phyloP scores from a whole-genome alignment of 176 grass and related monocot species.

The Luzula sylvatica region DNA sequence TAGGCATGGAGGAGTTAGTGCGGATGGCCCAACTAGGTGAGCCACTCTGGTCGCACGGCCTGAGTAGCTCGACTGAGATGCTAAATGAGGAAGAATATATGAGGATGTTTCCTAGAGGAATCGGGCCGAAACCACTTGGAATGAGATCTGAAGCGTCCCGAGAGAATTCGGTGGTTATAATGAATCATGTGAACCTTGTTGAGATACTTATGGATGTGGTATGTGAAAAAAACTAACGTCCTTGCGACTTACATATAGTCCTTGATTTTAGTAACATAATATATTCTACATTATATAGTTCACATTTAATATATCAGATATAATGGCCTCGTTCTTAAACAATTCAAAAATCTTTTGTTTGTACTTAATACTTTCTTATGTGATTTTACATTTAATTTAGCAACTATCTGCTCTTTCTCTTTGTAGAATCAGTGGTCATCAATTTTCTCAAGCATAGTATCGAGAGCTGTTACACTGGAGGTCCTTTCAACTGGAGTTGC shows the following conservation, averaged over 20 bases:
- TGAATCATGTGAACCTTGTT: slow-evolving; percentile 59
- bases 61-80: slow-evolving; percentile 23
- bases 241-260: too few relatives aligned
- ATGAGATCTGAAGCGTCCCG: slow-evolving; percentile 58
- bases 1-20: slow-evolving; percentile 82
- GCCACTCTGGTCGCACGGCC: slow-evolving; percentile 44
- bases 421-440: slow-evolving; percentile 59
- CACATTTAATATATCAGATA: too few relatives aligned
- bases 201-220: slow-evolving; percentile 89
- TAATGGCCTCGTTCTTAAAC: too few relatives aligned
- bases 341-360: too few relatives aligned
- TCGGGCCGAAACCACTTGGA: slow-evolving; percentile 44
- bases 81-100: slow-evolving; percentile 64
- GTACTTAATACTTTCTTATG: not conserved
- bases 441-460: slow-evolving; percentile 80
- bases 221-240: not conserved
- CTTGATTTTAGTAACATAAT: too few relatives aligned
- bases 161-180: slow-evolving; percentile 47
- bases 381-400: not conserved
- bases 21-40: slow-evolving; percentile 57
- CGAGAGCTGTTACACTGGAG: slow-evolving; percentile 43
- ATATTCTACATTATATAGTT: too few relatives aligned
- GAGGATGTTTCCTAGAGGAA: slow-evolving; percentile 40
- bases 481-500: slow-evolving; percentile 75
- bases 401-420: slow-evolving; percentile 1